These are phyloP conservation scores for Hyphopichia burtonii DNA, from an alignment of 1,139 yeast genomes.

Conservation along the genomic window DNA sequence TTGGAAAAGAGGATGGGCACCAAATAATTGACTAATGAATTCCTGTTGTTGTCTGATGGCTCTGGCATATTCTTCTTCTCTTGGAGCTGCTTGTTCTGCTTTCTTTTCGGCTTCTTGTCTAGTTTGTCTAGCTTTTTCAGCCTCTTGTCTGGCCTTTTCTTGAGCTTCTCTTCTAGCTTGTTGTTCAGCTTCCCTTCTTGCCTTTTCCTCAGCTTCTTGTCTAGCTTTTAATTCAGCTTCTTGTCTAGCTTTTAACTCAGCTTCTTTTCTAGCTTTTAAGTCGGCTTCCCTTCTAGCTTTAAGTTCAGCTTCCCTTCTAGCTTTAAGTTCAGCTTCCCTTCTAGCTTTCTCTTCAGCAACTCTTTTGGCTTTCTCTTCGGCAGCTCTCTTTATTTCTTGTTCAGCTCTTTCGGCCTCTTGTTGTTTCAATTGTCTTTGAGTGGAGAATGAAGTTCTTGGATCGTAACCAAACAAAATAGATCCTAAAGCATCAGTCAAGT, in stretches of 20 bases:
- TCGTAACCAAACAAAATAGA: constrained; percentile 1
- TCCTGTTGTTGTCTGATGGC: constrained; percentile 15
- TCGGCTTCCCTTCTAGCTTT: constrained; percentile 9
- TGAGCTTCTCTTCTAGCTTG: constrained; percentile 13
- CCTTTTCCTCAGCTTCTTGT: constrained; percentile 6
- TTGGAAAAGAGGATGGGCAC: constrained; percentile 3
- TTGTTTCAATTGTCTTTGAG: constrained; percentile 9
- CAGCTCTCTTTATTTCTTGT: constrained; percentile 8
- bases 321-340: constrained; percentile 11
- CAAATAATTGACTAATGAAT: constrained; percentile 21
- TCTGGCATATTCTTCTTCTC: constrained; percentile 7
- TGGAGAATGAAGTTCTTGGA: background rate
- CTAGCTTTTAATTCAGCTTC: constrained; percentile 9
- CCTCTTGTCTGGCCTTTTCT: constrained; percentile 12
- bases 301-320: constrained; percentile 7
- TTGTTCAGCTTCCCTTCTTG: constrained; percentile 9
- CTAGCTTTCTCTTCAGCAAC: constrained; percentile 6
- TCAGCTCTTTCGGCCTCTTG: too few species aligned
- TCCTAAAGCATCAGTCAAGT: constrained; percentile 4
- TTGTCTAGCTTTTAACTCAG: constrained; percentile 12
- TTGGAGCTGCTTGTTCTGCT: constrained; percentile 4
- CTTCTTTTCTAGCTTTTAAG: constrained; percentile 9
- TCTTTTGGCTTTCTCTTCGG: constrained; percentile 10
- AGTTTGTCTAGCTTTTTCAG: constrained; percentile 9
- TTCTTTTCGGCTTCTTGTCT: constrained; percentile 6